phyloP scores from a whole-genome alignment of 129 eudicot species.

The Chrysanthemum lavandulifolium region DNA sequence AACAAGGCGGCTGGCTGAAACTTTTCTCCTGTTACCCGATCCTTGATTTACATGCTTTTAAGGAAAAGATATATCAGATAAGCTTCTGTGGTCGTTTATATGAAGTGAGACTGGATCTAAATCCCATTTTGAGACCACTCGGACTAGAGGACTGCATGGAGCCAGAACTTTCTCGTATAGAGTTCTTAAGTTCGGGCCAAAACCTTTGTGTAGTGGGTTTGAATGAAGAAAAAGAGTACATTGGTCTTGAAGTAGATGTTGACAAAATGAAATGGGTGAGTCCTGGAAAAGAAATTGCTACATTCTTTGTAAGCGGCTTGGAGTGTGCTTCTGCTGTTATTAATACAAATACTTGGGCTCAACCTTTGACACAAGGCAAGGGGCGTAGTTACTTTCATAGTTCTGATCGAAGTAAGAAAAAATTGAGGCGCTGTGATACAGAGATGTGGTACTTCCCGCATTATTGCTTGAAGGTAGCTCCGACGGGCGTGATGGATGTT shows the following conservation, averaged over 20 bases:
- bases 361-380: background rate
- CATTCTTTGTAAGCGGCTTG: background rate
- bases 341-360: constrained; percentile 9
- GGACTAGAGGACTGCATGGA: background rate
- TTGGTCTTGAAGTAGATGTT: constrained; percentile 15
- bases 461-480: constrained; percentile 8
- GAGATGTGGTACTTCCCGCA: constrained; percentile 29
- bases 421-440: background rate
- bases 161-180: background rate
- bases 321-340: background rate
- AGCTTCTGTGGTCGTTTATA: background rate
- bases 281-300: background rate
- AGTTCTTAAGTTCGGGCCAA: constrained; percentile 13
- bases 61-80: background rate
- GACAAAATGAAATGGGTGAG: constrained; percentile 6
- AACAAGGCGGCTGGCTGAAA: background rate
- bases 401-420: background rate
- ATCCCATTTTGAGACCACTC: background rate
- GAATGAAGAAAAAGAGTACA: too few relatives aligned
- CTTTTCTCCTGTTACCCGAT: too few relatives aligned
- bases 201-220: background rate
- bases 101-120: constrained; percentile 5
- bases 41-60: background rate
- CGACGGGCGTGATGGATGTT: too few relatives aligned
- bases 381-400: background rate